Conservation (phyloP, 2,329 filamentous ascomycete genomes). For the Rhinocladiella similis region DNA sequence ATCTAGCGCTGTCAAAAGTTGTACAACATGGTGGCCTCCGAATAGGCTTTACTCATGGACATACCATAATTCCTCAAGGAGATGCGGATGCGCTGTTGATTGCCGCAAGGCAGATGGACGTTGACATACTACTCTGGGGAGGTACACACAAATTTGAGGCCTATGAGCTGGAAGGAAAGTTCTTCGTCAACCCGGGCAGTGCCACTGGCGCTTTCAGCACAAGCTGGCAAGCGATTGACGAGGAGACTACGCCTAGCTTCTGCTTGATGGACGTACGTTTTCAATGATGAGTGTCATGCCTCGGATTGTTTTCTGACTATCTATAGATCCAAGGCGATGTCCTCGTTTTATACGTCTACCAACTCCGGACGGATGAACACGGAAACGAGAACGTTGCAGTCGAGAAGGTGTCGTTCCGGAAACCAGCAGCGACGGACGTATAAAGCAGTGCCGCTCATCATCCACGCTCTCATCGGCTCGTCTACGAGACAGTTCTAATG, state of each 20-base stretch:
- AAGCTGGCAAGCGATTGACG: slow-evolving; percentile 57
- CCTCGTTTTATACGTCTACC: slow-evolving; percentile 92
- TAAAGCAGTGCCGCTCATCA: slow-evolving; percentile 1
- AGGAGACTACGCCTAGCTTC: slow-evolving; percentile 82
- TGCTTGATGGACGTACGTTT: slow-evolving; percentile 93
- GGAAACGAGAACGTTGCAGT: slow-evolving; percentile 78
- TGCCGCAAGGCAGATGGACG: slow-evolving; percentile 69
- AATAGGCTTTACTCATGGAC: slow-evolving; percentile 70
- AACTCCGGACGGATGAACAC: slow-evolving; percentile 73
- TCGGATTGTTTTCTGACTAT: background rate
- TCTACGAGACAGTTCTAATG: no score
- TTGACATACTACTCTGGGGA: slow-evolving; percentile 68
- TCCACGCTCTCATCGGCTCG: no score
- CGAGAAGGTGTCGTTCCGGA: slow-evolving; percentile 84
- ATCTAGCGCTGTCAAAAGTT: slow-evolving; percentile 65
- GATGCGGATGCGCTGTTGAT: slow-evolving; percentile 68
- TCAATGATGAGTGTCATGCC: background rate
- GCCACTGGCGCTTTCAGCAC: slow-evolving; percentile 66
- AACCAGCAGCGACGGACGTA: slow-evolving; percentile 58
- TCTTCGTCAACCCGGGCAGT: slow-evolving; percentile 70
- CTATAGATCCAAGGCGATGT: slow-evolving; percentile 89
- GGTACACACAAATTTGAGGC: slow-evolving; percentile 70
- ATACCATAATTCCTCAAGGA: slow-evolving; percentile 68
- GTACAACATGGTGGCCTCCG: slow-evolving; percentile 68
- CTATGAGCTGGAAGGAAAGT: slow-evolving; percentile 71